Evolutionary conservation across 2,329 filamentous ascomycete genomes (phyloP), one percentile per base, ranked within the genome.

Genomic region (Pyricularia grisea): DNA sequence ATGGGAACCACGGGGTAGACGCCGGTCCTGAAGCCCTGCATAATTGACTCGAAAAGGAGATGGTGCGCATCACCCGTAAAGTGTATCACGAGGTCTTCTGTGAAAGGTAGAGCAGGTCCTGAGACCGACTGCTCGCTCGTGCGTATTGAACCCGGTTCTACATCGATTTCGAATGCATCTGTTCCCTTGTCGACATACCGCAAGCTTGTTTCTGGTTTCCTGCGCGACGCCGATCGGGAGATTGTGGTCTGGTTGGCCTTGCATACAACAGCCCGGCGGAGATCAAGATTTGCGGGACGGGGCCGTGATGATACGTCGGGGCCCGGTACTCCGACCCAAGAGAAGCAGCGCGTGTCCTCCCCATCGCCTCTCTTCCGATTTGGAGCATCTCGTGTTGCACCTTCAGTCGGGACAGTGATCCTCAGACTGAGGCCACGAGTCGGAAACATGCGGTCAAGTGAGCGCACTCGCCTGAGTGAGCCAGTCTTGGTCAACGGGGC

Each of bases 21-120:
- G 7, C 79, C 78, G 25, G 79, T 75, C 69, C 78, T 79, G 71
- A 87, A 84, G 1, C 81, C 80, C 31, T 78, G 76, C 36, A 88
- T 77, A 20, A 84, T 79, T 0, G 79, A 79, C 27, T 83, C 81
- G 1, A 88, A 75, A 0, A 83, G 73, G 1, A 75, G 70, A 70
- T 85, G 80, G 0, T 75, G 74, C 0, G 76, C 75, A 1, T 81
- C 81, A 10, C 82, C 79, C 17, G 81, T 83, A 69, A 89, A 82
- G 65, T 85, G 79, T 28, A 90, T 78, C 2, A 88, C 80, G 1
- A 88, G 74, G 70, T 90, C 84, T 73, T 90, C 88, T 0, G 79
- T 73, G 61, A 87, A 76, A 0, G 84, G 82, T 27, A 90, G 78
- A 0, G 87, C 79, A 0, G 83, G 78, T 42, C 60, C 67, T 9